Evolutionary conservation across 257 asterid genomes (phyloP).

Genomic region (Solanum sitiens): DNA sequence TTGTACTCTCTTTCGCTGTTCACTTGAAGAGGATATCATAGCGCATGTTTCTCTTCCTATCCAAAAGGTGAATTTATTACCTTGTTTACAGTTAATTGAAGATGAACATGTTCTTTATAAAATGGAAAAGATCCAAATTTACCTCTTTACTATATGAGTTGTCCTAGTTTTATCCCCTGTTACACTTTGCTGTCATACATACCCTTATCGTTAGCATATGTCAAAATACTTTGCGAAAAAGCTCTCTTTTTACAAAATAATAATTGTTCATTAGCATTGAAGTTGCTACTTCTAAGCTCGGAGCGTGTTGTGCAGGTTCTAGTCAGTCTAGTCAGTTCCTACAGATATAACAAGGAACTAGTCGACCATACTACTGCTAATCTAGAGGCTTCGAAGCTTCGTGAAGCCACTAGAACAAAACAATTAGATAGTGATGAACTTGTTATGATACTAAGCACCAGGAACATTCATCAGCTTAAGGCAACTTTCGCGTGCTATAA

Average conservation of each 20-base stretch:
- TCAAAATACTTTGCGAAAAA: not conserved
- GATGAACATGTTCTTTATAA: constrained; percentile 16
- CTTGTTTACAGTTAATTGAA: not conserved
- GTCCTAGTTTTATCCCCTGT: constrained; percentile 18
- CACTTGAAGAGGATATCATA: constrained; percentile 72
- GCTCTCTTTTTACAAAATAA: not conserved
- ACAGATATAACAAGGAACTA: constrained; percentile 47
- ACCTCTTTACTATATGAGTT: constrained; percentile 19
- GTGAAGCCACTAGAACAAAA: constrained; percentile 33
- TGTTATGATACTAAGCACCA: constrained; percentile 36
- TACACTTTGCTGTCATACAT: constrained; percentile 22
- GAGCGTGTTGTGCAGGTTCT: constrained; percentile 32
- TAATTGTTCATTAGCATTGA: not conserved
- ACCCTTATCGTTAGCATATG: not conserved
- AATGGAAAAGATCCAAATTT: constrained; percentile 47
- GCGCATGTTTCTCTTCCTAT: constrained; percentile 41
- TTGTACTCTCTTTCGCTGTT: constrained; percentile 39
- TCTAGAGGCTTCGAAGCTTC: constrained; percentile 49
- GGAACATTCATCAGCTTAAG: constrained; percentile 60
- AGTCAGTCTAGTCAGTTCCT: constrained; percentile 56
- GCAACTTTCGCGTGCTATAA: constrained; percentile 54
- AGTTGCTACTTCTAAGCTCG: not conserved
- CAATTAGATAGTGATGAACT: constrained; percentile 37
- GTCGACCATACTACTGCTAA: constrained; percentile 42
- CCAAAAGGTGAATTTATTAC: constrained; percentile 38